Percentiles rank a stretch among this genome's conserved stretches.
Conservation (phyloP, 768 basidiomycete genomes). For the Lentinula sp. region DNA sequence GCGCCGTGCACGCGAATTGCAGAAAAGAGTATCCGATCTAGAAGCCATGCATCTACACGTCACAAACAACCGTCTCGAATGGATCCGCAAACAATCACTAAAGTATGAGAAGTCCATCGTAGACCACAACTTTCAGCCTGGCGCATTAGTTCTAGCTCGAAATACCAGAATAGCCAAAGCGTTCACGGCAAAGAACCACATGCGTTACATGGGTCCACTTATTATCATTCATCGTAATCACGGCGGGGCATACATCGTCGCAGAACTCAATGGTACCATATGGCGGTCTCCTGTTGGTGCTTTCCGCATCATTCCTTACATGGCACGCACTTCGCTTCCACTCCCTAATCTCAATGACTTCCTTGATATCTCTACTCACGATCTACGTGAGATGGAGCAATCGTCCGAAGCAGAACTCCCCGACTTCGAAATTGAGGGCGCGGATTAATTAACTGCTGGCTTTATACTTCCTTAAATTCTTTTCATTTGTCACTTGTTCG, state of each 20-base stretch:
- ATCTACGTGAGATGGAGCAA: neutral
- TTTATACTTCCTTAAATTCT: no score
- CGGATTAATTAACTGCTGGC: neutral
- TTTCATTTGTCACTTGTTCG: no score
- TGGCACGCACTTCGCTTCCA: neutral
- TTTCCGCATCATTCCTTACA: conserved; percentile 21
- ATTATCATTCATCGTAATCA: conserved; percentile 20
- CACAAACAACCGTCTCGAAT: conserved; percentile 10
- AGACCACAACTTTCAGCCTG: conserved; percentile 17
- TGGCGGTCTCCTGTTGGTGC: conserved; percentile 18
- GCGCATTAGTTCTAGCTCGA: conserved; percentile 26
- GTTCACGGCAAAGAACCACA: conserved; percentile 21
- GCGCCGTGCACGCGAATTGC: no score
- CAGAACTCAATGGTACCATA: conserved; percentile 23
- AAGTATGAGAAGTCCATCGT: neutral
- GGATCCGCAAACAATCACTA: conserved; percentile 18
- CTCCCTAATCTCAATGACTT: neutral
- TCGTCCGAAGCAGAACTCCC: neutral
- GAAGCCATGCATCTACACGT: no score
- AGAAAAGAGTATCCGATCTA: no score
- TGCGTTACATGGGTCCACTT: conserved; percentile 31
- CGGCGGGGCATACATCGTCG: conserved; percentile 23
- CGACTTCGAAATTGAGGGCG: neutral
- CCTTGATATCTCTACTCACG: neutral
- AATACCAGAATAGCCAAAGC: conserved; percentile 26